Base-by-base conservation (phyloP, 176 grass and related monocot genomes). In the Oryza punctata region DNA sequence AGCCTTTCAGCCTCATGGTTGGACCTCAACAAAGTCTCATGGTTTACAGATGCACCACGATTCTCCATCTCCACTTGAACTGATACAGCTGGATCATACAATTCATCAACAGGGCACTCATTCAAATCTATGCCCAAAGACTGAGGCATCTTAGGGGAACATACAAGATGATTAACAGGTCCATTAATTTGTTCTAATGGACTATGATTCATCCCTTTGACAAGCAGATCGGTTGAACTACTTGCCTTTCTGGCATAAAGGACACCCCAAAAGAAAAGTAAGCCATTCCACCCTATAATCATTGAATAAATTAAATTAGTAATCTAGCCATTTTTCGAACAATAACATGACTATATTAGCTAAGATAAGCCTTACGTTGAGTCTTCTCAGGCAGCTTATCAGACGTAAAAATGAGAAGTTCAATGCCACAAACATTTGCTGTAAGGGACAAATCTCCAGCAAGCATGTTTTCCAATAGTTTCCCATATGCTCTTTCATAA, bases 361-460 rank as follows among this genome's bases (percentile, higher is more conserved):
- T 82, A 82, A 61, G 18, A 59, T 61, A 66, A 76, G 24, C 73
- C 91, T 91, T 96, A 99, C 97, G 91, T 87, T 96, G 96, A 69
- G 82, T 89, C 59, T 72, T 86, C 72, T 87, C 80, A 28, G 93
- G 89, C 81, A 99, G 87, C 72, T 92, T 92, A 88, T 93, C 85
- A 67, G 97, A 99, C n/a, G 93, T 65, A 61, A 99, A 99, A 79
- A 99, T 96, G 75, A 99, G 87, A 77, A 99, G 91, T 75, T 96
- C 88, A 72, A 67, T 63, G 32, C 81, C 89, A 70, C 54, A 52
- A 87, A 99, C 88, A 72, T 85, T 81, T 65, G 91, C 84, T 90
- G 67, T 91, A 21, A 99, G 87, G 65, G 88, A 91, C 75, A 91
- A 86, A 87, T 99, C 91, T 85, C 88, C 81, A 90, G 67, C 76